phyloP scores from a whole-genome alignment of 1,284 basidiomycete species.

The Phellinidium pouzarii region DNA sequence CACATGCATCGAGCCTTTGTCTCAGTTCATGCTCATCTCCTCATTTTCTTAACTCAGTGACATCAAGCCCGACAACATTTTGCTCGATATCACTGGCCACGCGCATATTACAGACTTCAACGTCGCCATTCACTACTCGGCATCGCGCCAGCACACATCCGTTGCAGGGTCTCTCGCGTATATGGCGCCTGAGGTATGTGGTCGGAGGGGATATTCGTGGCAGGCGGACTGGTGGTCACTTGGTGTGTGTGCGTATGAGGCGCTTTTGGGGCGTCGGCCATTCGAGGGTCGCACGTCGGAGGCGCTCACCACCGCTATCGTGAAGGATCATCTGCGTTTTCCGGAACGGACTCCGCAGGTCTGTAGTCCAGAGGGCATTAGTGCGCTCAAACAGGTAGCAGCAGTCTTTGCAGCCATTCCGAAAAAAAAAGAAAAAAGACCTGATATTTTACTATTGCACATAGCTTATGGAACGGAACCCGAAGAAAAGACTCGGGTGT shows the following conservation, averaged over 20 bases:
- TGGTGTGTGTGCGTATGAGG: constrained; percentile 84
- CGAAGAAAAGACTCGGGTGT: constrained; percentile 78
- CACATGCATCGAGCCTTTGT: constrained; percentile 25
- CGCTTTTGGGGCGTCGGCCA: constrained; percentile 82
- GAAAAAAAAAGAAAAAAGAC: constrained; percentile 39
- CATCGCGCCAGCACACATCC: constrained; percentile 78
- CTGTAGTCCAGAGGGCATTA: constrained; percentile 33
- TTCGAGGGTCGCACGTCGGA: constrained; percentile 86
- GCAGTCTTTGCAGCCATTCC: constrained; percentile 23
- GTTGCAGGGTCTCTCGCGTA: constrained; percentile 98
- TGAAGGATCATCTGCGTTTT: constrained; percentile 59
- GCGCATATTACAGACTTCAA: constrained; percentile 98
- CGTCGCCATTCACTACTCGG: constrained; percentile 95
- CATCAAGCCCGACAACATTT: constrained; percentile 94
- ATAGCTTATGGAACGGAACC: constrained; percentile 83
- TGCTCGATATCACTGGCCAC: constrained; percentile 88
- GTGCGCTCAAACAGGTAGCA: constrained; percentile 27
- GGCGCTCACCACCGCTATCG: constrained; percentile 77
- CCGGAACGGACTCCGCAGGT: constrained; percentile 45
- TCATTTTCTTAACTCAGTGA: constrained; percentile 52
- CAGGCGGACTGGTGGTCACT: constrained; percentile 95
- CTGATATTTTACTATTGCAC: constrained; percentile 29
- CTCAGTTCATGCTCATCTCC: constrained; percentile 22
- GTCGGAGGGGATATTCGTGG: constrained; percentile 75
- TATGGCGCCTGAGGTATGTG: constrained; percentile 94